phyloP scores from a whole-genome alignment of 2,329 filamentous ascomycete species.

The Stachybotrys chlorohalonatus region DNA sequence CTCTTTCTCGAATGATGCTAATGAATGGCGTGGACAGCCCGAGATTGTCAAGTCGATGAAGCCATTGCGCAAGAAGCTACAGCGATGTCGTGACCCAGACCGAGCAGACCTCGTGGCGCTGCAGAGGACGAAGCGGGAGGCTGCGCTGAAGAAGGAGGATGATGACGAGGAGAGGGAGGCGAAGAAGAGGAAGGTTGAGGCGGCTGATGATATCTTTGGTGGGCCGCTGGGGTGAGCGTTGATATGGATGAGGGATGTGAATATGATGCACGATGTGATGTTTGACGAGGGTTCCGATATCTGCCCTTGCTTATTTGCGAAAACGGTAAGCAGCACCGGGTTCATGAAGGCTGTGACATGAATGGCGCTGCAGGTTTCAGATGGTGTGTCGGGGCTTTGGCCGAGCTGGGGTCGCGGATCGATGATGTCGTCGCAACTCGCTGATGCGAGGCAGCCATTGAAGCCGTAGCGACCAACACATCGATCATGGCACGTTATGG shows the following conservation, averaged over 20 bases:
- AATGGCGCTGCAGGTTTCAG: too few relatives aligned
- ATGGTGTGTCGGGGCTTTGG: too few relatives aligned
- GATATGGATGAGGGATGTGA: neutral
- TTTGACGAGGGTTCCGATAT: neutral
- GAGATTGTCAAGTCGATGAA: slow-evolving; percentile 38
- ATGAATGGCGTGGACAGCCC: slow-evolving; percentile 19
- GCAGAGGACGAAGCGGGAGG: slow-evolving; percentile 54
- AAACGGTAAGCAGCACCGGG: too few relatives aligned
- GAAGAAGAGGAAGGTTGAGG: slow-evolving; percentile 36
- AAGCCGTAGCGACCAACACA: too few relatives aligned
- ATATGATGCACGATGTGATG: neutral
- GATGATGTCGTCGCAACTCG: too few relatives aligned
- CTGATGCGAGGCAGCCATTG: too few relatives aligned
- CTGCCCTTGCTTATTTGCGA: neutral
- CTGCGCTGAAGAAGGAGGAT: slow-evolving; percentile 32
- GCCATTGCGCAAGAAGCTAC: slow-evolving; percentile 59
- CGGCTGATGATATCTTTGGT: slow-evolving; percentile 38
- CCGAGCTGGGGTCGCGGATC: too few relatives aligned
- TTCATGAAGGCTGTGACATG: too few relatives aligned
- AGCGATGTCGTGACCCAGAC: slow-evolving; percentile 64
- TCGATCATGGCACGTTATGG: too few relatives aligned
- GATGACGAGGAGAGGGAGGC: slow-evolving; percentile 31
- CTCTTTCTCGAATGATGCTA: slow-evolving; percentile 6
- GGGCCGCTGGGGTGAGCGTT: slow-evolving; percentile 18
- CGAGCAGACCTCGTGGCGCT: slow-evolving; percentile 63